Base-by-base conservation (phyloP, 2,329 filamentous ascomycete genomes). In the Pseudogymnoascus sp. region DNA sequence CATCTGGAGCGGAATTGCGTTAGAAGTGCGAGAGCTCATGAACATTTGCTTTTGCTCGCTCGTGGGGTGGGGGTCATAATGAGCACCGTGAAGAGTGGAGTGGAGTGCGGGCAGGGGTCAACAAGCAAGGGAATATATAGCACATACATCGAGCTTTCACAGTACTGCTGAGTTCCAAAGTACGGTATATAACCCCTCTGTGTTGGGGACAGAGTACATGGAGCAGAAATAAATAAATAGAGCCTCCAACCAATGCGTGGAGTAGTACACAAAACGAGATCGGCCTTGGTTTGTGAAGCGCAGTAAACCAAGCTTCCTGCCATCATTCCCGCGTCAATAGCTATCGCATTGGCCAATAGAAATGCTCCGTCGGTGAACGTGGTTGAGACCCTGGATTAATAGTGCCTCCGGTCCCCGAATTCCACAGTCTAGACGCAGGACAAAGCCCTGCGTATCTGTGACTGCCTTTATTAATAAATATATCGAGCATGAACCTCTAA, bases 321-420 rank as follows among this genome's bases (percentile, higher is more conserved):
- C 50, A 56, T 56, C 50, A 56, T 35, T 56, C 50, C 50, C 50
- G 17, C 50, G 50, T 56, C 50, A 56, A 56, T 15, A 56, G 50
- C 50, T 56, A 21, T 33, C 1, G 17, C 10, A 56, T 56, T 56
- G 50, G 11, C 50, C 50, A 56, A 56, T 56, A 33, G 17, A 6
- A n/a, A 33, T 15, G 17, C 17, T 33, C 3, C n/a, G 29, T 35
- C 17, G 9, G 17, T 7, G 35, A 56, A 56, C 50, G 50, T 56
- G 50, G 26, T 6, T 35, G 29, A 56, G 29, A 56, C 50, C 50
- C 50, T 56, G 50, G 50, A 56, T 56, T 56, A 56, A 56, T 35
- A 56, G 50, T 56, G 17, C 17, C 17, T 56, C 50, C 50, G 50
- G 11, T 35, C 29, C 7, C 50, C 50, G 50, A 17, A 19, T 35